phyloP scores from a whole-genome alignment of 2,329 filamentous ascomycete genomes.

The Neopestalotiopsis sp. region DNA sequence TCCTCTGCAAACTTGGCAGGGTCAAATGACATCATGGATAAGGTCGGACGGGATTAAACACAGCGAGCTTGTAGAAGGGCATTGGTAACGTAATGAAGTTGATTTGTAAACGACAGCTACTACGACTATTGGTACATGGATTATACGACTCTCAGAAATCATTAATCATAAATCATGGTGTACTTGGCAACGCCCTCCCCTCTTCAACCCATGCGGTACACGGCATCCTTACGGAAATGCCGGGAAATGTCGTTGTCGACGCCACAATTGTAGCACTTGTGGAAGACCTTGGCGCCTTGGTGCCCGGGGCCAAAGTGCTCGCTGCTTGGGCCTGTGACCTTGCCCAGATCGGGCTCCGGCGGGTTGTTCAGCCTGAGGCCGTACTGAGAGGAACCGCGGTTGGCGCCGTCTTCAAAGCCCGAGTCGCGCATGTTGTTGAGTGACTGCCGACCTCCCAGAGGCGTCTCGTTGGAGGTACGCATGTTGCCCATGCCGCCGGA shows the following conservation, averaged over 20 bases:
- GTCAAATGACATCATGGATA: neutral
- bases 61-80: neutral
- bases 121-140: neutral
- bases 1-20: neutral
- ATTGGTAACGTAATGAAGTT: neutral
- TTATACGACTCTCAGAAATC: constrained; percentile 2
- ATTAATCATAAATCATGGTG: neutral
- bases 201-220: constrained; percentile 26
- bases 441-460: neutral
- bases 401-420: neutral
- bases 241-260: constrained; percentile 29
- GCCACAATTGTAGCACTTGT: constrained; percentile 28
- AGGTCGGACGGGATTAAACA: neutral
- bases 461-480: neutral
- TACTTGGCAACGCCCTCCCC: neutral
- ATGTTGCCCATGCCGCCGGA: neutral
- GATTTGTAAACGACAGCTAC: neutral
- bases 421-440: neutral
- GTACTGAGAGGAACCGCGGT: neutral
- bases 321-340: neutral
- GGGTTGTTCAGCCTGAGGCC: no score
- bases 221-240: constrained; percentile 30
- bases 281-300: constrained; percentile 26
- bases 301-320: constrained; percentile 29
- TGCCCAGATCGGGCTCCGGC: neutral